Conservation (phyloP, 805 yeast species). For the Scheffersomyces lignosus region DNA sequence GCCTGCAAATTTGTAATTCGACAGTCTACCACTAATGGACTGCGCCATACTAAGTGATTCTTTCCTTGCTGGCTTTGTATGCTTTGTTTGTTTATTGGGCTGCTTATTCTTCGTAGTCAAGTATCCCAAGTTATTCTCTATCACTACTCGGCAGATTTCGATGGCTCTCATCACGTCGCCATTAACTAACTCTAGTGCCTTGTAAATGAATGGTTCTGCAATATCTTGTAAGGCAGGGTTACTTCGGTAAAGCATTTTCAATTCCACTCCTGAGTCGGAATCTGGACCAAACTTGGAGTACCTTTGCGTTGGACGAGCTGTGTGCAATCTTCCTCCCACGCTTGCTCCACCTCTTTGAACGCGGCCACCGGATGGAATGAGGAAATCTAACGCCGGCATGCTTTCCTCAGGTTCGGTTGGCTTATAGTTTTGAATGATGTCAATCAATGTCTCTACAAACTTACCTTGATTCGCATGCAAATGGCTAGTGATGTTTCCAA, state of each 20-base stretch:
- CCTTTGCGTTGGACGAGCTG: neutral
- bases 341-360: slow-evolving; percentile 30
- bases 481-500: slow-evolving; percentile 14
- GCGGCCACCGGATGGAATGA: slow-evolving; percentile 22
- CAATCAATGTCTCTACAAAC: slow-evolving; percentile 33
- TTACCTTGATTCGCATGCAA: slow-evolving; percentile 28
- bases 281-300: slow-evolving; percentile 16
- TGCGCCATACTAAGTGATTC: too few relatives aligned
- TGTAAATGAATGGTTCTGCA: slow-evolving; percentile 38
- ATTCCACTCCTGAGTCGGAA: slow-evolving; percentile 28
- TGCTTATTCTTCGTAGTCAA: slow-evolving; percentile 16
- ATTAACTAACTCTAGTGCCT: slow-evolving; percentile 41
- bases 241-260: slow-evolving; percentile 30
- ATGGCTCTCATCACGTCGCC: slow-evolving; percentile 44
- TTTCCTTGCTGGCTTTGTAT: neutral
- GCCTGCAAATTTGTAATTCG: neutral
- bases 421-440: slow-evolving; percentile 24
- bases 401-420: slow-evolving; percentile 3
- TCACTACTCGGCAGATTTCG: slow-evolving; percentile 28
- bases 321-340: slow-evolving; percentile 8
- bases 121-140: slow-evolving; percentile 27
- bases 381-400: slow-evolving; percentile 3
- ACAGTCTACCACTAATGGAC: too few relatives aligned
- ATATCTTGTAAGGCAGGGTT: slow-evolving; percentile 36
- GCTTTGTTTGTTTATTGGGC: neutral